phyloP scores from a whole-genome alignment of 1,139 yeast species.

The Saccharomyces hybrid region DNA sequence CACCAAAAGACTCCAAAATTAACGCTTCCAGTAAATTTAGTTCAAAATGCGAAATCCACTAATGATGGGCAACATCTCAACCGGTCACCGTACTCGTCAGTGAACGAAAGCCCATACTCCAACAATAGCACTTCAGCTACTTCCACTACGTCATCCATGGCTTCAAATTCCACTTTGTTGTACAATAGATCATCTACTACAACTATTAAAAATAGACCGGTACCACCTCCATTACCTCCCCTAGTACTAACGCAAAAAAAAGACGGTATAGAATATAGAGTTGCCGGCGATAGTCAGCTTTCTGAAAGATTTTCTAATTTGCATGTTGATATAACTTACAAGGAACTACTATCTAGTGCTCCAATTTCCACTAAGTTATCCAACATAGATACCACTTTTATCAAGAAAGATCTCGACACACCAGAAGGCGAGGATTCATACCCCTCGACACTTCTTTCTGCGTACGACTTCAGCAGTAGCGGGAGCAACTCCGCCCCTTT shows the following conservation, averaged over 20 bases:
- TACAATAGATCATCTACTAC: neutral
- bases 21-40: slow-evolving; percentile 19
- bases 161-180: neutral
- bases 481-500: slow-evolving; percentile 5
- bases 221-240: slow-evolving; percentile 26
- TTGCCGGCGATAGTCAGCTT: neutral
- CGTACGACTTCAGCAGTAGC: slow-evolving; percentile 15
- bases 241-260: slow-evolving; percentile 5
- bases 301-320: neutral
- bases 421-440: slow-evolving; percentile 15
- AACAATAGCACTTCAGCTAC: neutral
- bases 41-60: slow-evolving; percentile 10
- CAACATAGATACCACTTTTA: neutral
- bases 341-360: neutral
- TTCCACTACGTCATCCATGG: neutral
- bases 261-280: slow-evolving; percentile 1
- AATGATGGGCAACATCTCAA: slow-evolving; percentile 1
- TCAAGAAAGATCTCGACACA: neutral
- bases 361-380: neutral
- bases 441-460: slow-evolving; percentile 18
- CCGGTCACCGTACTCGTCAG: neutral
- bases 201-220: slow-evolving; percentile 21
- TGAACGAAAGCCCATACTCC: neutral
- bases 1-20: slow-evolving; percentile 26
- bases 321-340: neutral